Evolutionary conservation across 306 rosid genomes (phyloP).

Genomic region (Parietaria judaica): DNA sequence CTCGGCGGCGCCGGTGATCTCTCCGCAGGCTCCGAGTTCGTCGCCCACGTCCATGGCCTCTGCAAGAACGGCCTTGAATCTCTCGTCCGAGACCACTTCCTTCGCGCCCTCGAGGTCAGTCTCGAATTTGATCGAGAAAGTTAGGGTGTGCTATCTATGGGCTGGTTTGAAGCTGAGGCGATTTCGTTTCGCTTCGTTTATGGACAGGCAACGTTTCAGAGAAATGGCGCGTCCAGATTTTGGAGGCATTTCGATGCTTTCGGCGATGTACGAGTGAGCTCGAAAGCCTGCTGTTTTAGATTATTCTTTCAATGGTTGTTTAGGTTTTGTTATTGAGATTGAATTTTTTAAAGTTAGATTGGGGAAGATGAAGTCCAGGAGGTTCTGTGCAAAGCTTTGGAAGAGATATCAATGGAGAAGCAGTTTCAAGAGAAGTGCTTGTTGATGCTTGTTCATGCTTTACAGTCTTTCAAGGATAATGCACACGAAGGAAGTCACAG

Average conservation of each 20-base stretch:
- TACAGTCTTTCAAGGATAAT: constrained; percentile 52
- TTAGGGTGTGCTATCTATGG: neutral
- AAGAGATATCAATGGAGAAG: constrained; percentile 69
- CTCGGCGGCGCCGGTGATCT: constrained; percentile 48
- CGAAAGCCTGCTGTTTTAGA: neutral
- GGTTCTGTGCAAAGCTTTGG: constrained; percentile 60
- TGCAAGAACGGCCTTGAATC: constrained; percentile 59
- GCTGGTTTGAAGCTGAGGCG: neutral
- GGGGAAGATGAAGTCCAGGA: constrained; percentile 54
- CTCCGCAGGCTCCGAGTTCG: constrained; percentile 49
- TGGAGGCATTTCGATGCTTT: constrained; percentile 73
- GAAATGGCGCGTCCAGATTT: constrained; percentile 62
- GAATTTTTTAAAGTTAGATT: constrained; percentile 27
- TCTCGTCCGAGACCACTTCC: constrained; percentile 66
- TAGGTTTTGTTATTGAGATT: neutral
- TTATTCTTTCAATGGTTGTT: neutral
- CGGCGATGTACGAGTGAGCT: constrained; percentile 13
- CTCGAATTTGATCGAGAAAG: neutral
- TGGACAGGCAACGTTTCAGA: constrained; percentile 60
- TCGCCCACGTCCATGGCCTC: constrained; percentile 48
- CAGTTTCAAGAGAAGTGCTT: constrained; percentile 76
- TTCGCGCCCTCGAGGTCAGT: constrained; percentile 55
- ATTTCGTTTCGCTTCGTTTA: neutral
- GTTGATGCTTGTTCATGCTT: constrained; percentile 57
- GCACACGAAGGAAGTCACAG: constrained; percentile 34